phyloP scores from a whole-genome alignment of 169 alveolate genomes.

The Plasmodium gaboni region DNA sequence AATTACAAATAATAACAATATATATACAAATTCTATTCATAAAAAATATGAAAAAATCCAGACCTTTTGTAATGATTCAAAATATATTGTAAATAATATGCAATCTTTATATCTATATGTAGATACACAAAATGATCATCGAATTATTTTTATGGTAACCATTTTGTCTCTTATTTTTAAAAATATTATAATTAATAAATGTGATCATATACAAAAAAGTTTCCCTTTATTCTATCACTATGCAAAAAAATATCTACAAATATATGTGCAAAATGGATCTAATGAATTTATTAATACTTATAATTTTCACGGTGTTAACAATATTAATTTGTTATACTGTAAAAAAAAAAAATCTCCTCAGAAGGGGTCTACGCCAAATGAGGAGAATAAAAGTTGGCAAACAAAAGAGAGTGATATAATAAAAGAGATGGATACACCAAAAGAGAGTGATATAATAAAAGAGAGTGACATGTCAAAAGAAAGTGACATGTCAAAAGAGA shows the following conservation, averaged over 20 bases:
- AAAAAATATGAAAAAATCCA: not conserved
- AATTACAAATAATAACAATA: not conserved
- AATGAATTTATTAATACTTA: not conserved
- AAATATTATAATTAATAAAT: constrained; percentile 24
- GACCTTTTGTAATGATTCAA: constrained; percentile 1
- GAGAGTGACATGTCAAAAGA: too few species aligned
- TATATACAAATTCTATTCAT: too few species aligned
- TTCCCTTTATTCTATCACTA: constrained; percentile 19
- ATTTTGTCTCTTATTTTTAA: constrained; percentile 28
- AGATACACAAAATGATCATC: constrained; percentile 41
- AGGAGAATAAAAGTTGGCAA: too few species aligned
- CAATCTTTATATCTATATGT: constrained; percentile 18
- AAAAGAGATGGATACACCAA: too few species aligned
- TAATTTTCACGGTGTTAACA: not conserved
- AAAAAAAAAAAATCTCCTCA: too few species aligned
- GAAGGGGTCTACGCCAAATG: too few species aligned
- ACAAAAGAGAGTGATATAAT: too few species aligned
- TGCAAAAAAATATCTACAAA: constrained; percentile 14
- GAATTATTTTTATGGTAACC: constrained; percentile 37
- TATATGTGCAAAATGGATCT: constrained; percentile 8
- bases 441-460: too few species aligned
- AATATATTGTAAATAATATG: constrained; percentile 12
- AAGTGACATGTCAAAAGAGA: too few species aligned
- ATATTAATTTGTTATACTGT: not conserved
- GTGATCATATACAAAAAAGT: constrained; percentile 17